Conservation (phyloP, 176 grass and related monocot genomes). For the Oryza rufipogon region DNA sequence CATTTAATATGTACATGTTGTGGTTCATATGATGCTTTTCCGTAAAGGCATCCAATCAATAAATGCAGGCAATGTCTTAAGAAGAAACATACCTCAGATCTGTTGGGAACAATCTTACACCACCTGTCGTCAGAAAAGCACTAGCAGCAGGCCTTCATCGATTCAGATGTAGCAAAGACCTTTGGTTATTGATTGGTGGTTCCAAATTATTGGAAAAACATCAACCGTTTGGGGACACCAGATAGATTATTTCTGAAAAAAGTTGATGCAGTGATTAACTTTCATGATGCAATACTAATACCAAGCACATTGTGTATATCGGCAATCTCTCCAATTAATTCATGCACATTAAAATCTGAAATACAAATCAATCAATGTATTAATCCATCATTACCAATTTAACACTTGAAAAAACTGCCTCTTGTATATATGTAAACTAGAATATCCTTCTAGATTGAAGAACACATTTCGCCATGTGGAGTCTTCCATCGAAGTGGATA, state of each 20-base stretch:
- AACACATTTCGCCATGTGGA: not conserved
- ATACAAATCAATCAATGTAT: constrained; percentile 4
- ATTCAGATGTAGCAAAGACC: not conserved
- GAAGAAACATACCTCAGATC: constrained; percentile 21
- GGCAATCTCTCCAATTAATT: not conserved
- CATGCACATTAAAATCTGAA: not conserved
- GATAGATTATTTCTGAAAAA: not conserved
- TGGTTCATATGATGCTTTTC: constrained; percentile 29
- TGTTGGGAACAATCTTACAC: constrained; percentile 18
- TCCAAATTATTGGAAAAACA: not conserved
- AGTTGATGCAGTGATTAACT: not conserved
- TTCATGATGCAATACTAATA: not conserved
- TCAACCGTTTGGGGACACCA: not conserved
- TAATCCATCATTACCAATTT: not conserved
- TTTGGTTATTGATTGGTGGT: not conserved
- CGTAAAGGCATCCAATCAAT: constrained; percentile 9
- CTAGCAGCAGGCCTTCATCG: not conserved
- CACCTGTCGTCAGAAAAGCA: constrained; percentile 8
- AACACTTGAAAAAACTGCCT: constrained; percentile 2
- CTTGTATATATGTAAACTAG: not conserved
- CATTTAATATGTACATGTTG: constrained; percentile 23
- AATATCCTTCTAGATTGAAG: not conserved
- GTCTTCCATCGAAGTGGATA: not conserved
- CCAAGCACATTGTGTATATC: not conserved
- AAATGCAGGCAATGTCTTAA: not conserved